Conservation (phyloP, 768 basidiomycete species). For the Crepidotus variabilis region DNA sequence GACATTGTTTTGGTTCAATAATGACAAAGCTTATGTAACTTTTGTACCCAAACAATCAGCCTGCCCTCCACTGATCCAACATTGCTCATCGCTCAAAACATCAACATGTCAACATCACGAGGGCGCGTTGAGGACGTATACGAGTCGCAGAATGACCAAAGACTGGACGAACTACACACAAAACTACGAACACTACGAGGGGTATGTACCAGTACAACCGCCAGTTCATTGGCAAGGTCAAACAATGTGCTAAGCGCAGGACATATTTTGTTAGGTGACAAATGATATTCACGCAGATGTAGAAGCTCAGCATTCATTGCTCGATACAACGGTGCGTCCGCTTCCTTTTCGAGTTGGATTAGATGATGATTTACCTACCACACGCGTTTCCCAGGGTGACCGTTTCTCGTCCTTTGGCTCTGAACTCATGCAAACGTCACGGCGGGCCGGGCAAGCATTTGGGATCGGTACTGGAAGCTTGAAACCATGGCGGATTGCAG, state of each 20-base stretch:
- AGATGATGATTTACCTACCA: constrained; percentile 2
- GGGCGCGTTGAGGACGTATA: constrained; percentile 64
- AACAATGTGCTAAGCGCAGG: no score
- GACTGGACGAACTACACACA: constrained; percentile 78
- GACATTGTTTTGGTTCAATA: no score
- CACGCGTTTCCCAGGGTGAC: constrained; percentile 52
- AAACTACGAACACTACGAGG: constrained; percentile 80
- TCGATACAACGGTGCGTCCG: constrained; percentile 68
- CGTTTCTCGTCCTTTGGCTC: constrained; percentile 63
- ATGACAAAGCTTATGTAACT: no score
- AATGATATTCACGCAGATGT: constrained; percentile 84
- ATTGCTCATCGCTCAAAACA: neutral
- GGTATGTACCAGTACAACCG: no score
- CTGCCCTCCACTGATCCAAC: no score
- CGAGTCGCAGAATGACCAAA: constrained; percentile 82
- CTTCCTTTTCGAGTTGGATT: neutral
- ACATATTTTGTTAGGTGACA: no score
- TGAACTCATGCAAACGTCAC: constrained; percentile 62
- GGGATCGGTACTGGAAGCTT: constrained; percentile 64
- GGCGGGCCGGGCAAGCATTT: constrained; percentile 70
- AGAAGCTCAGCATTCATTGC: constrained; percentile 73
- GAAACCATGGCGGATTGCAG: constrained; percentile 66
- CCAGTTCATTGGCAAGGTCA: no score
- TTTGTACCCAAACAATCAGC: neutral
- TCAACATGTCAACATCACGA: constrained; percentile 38